Base-by-base conservation (phyloP, 2,329 filamentous ascomycete genomes). In the Dendrostoma leiphaemia region DNA sequence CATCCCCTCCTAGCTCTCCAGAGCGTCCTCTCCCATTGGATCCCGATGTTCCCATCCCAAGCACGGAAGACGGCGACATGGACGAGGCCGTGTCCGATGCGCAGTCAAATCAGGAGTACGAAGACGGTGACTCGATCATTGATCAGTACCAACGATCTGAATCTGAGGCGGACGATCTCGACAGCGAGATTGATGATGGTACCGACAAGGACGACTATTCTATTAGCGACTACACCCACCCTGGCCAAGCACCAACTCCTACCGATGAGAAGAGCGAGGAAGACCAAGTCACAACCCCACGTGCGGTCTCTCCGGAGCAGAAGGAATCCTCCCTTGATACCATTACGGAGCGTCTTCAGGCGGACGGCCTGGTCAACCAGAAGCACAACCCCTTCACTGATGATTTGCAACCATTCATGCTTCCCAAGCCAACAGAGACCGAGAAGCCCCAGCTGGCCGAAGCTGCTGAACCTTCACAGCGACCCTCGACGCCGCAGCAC, bases 1-100 rank as follows among this genome's bases (percentile, higher is more conserved):
- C 83, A 3, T 85, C 84, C 2, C 82, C 83, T 1, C 75, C 79
- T 2, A 80, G 78, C 57, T 84, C 82, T 2, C 80, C 83, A 12
- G 77, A 82, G 56, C 80, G 75, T n/a, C 78, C 73, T 54, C 74
- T 83, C 46, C 74, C 83, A 29, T 79, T 91, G 56, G 91, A 97
- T 67, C 93, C 93, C 6, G 93, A 97, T 68, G 82, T 94, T 37
- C 90, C 93, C 0, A 90, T 97, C 62, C 92, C 90, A 19, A 95
- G 90, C 32, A 87, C 91, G 13, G 93, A 97, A 70, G 85, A 85
- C 60, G 82, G 80, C 2, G 74, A 83, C 35, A 67, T 84, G 38
- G 78, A 81, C n/a, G 81, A 84, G 32, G 70, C 71, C 8, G 68
- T 77, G 12, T 92, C 64, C 90, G 88, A 62, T 77, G 84, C 37